Conservation (phyloP, 208 protist species). For the Jaenimonas drosophilae region DNA sequence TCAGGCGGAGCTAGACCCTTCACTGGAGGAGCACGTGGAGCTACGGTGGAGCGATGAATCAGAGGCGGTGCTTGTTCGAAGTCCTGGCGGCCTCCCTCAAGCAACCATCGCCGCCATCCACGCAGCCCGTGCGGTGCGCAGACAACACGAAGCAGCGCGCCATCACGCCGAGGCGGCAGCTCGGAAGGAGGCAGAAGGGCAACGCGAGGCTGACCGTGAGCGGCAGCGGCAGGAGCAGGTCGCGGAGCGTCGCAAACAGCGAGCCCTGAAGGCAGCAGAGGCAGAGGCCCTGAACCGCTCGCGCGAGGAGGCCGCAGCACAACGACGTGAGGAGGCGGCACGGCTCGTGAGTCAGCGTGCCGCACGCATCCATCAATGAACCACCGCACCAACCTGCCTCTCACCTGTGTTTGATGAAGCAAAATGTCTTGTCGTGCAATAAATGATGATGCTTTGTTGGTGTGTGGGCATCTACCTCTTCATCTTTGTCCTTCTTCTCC, state of each 20-base stretch:
- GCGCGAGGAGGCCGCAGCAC: constrained; percentile 21
- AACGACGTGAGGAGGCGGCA: constrained; percentile 24
- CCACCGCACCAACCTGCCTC: not conserved
- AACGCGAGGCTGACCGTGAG: constrained; percentile 40
- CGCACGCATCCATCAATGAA: constrained; percentile 1
- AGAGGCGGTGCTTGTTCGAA: constrained; percentile 10
- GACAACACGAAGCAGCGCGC: constrained; percentile 27
- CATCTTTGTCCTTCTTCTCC: constrained; percentile 6
- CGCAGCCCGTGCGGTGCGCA: constrained; percentile 34
- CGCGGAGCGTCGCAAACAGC: constrained; percentile 48
- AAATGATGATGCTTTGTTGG: not conserved
- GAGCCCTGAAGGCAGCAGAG: constrained; percentile 18
- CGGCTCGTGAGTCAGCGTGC: constrained; percentile 25
- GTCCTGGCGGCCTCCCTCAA: constrained; percentile 30
- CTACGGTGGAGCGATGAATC: too few species aligned
- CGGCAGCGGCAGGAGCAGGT: constrained; percentile 23
- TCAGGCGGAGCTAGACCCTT: too few species aligned
- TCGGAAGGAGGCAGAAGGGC: constrained; percentile 30
- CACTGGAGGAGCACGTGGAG: too few species aligned
- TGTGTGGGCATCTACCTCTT: constrained; percentile 1
- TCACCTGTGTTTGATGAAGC: not conserved
- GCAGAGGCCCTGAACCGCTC: constrained; percentile 12
- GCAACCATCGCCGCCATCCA: constrained; percentile 29
- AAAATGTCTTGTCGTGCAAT: not conserved
- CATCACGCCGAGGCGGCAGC: constrained; percentile 40